Percentiles rank a stretch among this genome's conserved stretches.
Conservation (phyloP, 2,329 filamentous ascomycete species). For the Neopestalotiopsis sp. region DNA sequence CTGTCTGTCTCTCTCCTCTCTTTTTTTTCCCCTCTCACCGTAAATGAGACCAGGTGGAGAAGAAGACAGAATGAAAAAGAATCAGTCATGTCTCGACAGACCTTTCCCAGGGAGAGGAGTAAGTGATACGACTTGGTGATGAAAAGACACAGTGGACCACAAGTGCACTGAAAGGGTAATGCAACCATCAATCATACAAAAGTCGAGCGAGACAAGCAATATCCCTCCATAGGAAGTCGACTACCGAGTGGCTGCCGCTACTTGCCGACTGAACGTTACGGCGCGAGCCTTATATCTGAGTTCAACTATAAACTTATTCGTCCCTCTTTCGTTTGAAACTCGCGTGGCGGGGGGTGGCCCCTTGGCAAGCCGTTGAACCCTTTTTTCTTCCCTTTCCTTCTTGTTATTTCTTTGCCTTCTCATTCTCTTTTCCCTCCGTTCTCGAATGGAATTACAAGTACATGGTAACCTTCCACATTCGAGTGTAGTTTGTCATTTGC, state of each 20-base stretch:
- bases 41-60: conserved; percentile 10
- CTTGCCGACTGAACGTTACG: background rate
- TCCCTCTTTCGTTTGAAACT: conserved; percentile 9
- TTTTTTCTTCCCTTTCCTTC: background rate
- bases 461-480: background rate
- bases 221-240: background rate
- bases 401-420: background rate
- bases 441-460: background rate
- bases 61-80: background rate
- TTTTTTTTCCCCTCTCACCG: conserved; percentile 4
- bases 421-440: background rate
- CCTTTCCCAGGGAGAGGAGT: too few relatives aligned
- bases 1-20: background rate
- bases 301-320: conserved; percentile 16
- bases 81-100: background rate
- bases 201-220: background rate
- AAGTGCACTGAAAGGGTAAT: background rate
- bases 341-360: background rate
- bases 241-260: background rate
- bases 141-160: background rate
- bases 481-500: background rate
- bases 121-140: background rate
- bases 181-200: background rate
- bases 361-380: too few relatives aligned
- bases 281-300: conserved; percentile 11